Evolutionary conservation across 2,329 filamentous ascomycete genomes (phyloP), one percentile per base, ranked within the genome.

Genomic region (Cercospora nicotianae): DNA sequence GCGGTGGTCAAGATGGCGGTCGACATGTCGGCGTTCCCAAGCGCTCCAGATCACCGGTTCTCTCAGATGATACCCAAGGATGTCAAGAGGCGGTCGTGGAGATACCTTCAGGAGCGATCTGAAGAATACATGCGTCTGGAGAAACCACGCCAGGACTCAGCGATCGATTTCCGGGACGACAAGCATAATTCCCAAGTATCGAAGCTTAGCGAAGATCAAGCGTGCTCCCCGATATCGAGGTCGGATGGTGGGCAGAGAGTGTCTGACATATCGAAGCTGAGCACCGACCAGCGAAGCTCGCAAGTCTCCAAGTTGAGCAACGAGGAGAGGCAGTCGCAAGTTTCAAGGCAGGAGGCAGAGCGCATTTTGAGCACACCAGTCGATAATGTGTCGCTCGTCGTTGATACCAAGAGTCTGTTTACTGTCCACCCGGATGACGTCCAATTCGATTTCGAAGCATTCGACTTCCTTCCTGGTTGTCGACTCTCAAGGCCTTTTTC

Each of bases 161-260:
- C 51, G 16, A 64, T 64, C 31, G 48, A 39, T 13, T 31, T 64
- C 23, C 36, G 31, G 28, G 45, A 57, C 13, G 61, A 57, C 0
- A 53, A 64, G 51, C 45, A 31, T 3, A 16, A 20, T 6, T 57
- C 61, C 16, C 61, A 57, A n/a, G 18, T 64, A 5, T 55, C 61
- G 28, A 39, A 39, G 48, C 61, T 64, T 31, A 64, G 61, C 61
- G 48, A 64, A 16, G 61, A 64, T 12, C 48, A 64, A 33, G 51
- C 31, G 1, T 63, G 60, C 10, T 53, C 61, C 10, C n/a, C 20
- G 3, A 64, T 64, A 18, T 64, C 31, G 9, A 57, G 33, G 23
- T 30, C 45, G 5, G 61, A 36, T 3, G 48, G 26, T 1, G 23
- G 23, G 10, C 48, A 64, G 23, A 30, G 48, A 13, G 48, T 55